Percentiles rank a stretch among this genome's conserved stretches.
These are phyloP conservation scores for Dissophora globulifera DNA, from an alignment of 192 early-diverging fungal genomes.

Conservation along the genomic window DNA sequence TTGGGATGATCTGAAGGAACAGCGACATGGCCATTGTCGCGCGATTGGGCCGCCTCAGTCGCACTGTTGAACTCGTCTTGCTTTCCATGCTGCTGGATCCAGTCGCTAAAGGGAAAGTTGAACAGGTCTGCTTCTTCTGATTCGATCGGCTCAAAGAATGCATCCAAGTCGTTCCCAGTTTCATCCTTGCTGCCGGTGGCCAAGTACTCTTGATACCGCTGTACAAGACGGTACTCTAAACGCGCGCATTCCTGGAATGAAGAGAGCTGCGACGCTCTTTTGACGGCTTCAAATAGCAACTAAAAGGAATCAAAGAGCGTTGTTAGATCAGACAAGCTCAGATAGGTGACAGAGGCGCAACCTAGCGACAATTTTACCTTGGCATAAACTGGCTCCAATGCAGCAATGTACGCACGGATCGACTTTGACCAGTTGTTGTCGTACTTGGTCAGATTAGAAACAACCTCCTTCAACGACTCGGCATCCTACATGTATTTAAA, in stretches of 20 bases:
- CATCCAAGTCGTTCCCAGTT: neutral
- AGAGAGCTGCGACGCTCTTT: conserved; percentile 7
- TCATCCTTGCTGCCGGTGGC: neutral
- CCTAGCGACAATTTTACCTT: conserved; percentile 29
- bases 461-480: conserved; percentile 28
- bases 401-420: conserved; percentile 52
- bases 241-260: conserved; percentile 20
- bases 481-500: conserved; percentile 50
- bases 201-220: conserved; percentile 14
- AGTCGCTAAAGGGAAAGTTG: conserved; percentile 24
- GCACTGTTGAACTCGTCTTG: conserved; percentile 10
- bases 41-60: neutral
- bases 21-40: too few relatives aligned
- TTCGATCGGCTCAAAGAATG: conserved; percentile 24
- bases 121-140: conserved; percentile 23
- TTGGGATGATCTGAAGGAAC: too few relatives aligned
- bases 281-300: conserved; percentile 30
- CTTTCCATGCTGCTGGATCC: conserved; percentile 15
- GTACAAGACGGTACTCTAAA: conserved; percentile 24
- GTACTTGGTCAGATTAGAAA: conserved; percentile 40
- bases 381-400: conserved; percentile 40
- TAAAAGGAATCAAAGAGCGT: neutral
- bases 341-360: neutral
- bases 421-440: conserved; percentile 55
- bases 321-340: neutral